Conservation (phyloP, 192 early-diverging fungal species). For the Podochytrium sp. region DNA sequence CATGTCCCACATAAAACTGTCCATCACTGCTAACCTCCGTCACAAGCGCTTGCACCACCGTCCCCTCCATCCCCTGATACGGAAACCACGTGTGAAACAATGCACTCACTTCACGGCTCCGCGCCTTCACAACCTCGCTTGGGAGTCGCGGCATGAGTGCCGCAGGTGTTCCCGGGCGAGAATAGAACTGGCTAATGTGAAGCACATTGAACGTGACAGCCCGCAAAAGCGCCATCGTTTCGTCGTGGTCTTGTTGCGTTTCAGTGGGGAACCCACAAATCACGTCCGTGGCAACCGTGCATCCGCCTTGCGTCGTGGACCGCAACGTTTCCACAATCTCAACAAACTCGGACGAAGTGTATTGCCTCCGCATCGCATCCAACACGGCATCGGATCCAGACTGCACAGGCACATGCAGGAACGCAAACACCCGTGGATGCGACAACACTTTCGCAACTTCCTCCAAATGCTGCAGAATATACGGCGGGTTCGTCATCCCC, state of each 20-base stretch:
- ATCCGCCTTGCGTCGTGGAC: constrained; percentile 31
- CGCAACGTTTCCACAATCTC: constrained; percentile 43
- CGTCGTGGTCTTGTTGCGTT: constrained; percentile 53
- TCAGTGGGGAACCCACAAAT: constrained; percentile 68
- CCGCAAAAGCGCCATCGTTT: constrained; percentile 50
- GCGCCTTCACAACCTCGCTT: constrained; percentile 53
- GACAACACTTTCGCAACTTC: constrained; percentile 52
- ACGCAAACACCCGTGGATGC: constrained; percentile 61
- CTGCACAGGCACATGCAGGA: constrained; percentile 65
- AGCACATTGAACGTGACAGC: constrained; percentile 52
- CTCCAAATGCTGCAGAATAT: constrained; percentile 59
- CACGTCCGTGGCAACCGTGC: constrained; percentile 61
- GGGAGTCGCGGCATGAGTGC: constrained; percentile 49
- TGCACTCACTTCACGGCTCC: constrained; percentile 45
- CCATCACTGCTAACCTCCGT: constrained; percentile 57
- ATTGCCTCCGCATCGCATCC: constrained; percentile 56
- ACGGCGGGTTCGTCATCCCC: constrained; percentile 71
- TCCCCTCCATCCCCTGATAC: constrained; percentile 36
- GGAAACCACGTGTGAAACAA: constrained; percentile 52
- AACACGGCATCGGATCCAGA: constrained; percentile 53
- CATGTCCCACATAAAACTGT: constrained; percentile 53
- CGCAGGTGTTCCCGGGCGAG: constrained; percentile 64
- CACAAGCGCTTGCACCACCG: constrained; percentile 40
- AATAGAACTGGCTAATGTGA: constrained; percentile 66
- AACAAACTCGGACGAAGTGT: constrained; percentile 52